phyloP scores from a whole-genome alignment of 495 filamentous ascomycete species.

The Recurvomyces mirabilis region DNA sequence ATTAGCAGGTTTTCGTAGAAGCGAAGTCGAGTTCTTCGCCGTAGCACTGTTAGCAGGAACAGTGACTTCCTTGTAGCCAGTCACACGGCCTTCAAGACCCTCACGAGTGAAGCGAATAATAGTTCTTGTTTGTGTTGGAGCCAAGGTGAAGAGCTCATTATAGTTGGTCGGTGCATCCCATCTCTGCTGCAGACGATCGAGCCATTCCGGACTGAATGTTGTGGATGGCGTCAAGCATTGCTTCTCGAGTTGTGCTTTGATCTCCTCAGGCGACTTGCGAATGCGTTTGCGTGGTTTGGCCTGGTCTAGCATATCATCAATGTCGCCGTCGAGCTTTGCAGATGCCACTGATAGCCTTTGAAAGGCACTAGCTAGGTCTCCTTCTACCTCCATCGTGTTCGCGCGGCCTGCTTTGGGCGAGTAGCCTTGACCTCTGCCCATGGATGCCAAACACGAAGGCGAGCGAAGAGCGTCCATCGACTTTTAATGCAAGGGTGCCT shows the following conservation, averaged over 20 bases:
- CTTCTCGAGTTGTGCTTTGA: slow-evolving; percentile 59
- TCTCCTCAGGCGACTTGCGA: slow-evolving; percentile 42
- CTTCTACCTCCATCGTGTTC: too few relatives aligned
- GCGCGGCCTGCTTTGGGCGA: too few relatives aligned
- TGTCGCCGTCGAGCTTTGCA: slow-evolving; percentile 2
- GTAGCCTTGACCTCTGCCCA: too few relatives aligned
- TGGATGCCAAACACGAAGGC: too few relatives aligned
- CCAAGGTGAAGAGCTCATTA: slow-evolving; percentile 68
- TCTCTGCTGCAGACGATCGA: slow-evolving; percentile 78
- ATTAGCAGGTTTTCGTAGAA: slow-evolving; percentile 74
- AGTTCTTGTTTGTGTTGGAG: slow-evolving; percentile 83
- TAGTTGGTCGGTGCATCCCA: slow-evolving; percentile 75
- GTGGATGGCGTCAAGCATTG: slow-evolving; percentile 70
- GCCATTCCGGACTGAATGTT: slow-evolving; percentile 67
- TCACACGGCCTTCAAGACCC: slow-evolving; percentile 85
- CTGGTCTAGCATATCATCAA: slow-evolving; percentile 47
- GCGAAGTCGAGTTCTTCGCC: slow-evolving; percentile 91
- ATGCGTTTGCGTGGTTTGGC: slow-evolving; percentile 47
- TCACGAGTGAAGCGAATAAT: slow-evolving; percentile 85
- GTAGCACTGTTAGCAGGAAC: slow-evolving; percentile 81
- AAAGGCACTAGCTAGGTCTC: too few relatives aligned
- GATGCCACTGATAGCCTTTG: slow-evolving; percentile 2
- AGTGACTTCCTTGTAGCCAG: slow-evolving; percentile 89
- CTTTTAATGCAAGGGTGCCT: too few relatives aligned
- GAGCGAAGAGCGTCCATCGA: too few relatives aligned